These are phyloP conservation scores for Grifola frondosa DNA, from an alignment of 1,284 basidiomycete genomes.

Conservation along the genomic window DNA sequence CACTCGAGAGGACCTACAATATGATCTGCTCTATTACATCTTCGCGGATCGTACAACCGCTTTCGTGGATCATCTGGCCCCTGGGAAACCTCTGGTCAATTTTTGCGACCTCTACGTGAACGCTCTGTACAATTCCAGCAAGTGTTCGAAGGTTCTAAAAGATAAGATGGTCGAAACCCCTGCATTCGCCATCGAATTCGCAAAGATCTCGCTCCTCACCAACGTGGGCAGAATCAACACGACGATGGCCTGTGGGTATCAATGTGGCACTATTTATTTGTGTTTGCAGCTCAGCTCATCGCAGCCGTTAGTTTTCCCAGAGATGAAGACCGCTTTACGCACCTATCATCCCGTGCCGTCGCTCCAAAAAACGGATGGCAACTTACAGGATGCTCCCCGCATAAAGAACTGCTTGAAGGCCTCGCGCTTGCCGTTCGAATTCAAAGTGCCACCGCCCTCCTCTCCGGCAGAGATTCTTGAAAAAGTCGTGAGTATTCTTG, in stretches of 20 bases:
- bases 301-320: conserved; percentile 58
- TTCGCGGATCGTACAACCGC: conserved; percentile 62
- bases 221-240: conserved; percentile 84
- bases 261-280: conserved; percentile 3
- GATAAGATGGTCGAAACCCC: conserved; percentile 70
- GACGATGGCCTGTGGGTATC: conserved; percentile 75
- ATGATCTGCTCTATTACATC: conserved; percentile 68
- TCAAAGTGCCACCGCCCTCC: conserved; percentile 61
- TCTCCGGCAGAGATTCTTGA: conserved; percentile 70
- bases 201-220: conserved; percentile 73
- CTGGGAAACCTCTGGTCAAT: conserved; percentile 40
- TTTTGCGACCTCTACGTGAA: conserved; percentile 80
- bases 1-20: conserved; percentile 70
- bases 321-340: conserved; percentile 80
- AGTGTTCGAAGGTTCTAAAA: conserved; percentile 61
- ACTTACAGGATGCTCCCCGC: conserved; percentile 80
- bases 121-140: conserved; percentile 65
- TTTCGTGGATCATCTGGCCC: conserved; percentile 44
- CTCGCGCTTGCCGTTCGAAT: conserved; percentile 72
- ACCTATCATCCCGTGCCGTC: conserved; percentile 83
- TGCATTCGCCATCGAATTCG: conserved; percentile 72
- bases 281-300: conserved; percentile 4
- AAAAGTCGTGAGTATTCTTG: conserved; percentile 48
- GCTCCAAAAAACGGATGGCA: conserved; percentile 73
- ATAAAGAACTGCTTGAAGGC: conserved; percentile 79